Conservation (phyloP, 2,329 filamentous ascomycete species). For the Pseudocercospora musae region DNA sequence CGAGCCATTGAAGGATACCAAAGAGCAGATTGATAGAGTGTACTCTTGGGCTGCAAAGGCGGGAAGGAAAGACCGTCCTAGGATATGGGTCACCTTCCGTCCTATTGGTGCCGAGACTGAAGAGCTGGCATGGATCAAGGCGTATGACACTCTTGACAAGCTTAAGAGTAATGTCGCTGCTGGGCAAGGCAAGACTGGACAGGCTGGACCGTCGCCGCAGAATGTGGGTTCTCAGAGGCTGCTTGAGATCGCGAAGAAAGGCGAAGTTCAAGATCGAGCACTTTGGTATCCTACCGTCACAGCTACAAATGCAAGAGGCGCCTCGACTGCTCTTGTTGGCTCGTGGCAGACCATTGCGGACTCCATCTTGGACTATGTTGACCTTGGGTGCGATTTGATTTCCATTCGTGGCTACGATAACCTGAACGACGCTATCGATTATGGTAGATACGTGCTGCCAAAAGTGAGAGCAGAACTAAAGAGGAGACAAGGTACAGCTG, state of each 20-base stretch:
- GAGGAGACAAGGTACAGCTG: constrained; percentile 21
- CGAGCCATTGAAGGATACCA: constrained; percentile 61
- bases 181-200: constrained; percentile 23
- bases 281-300: constrained; percentile 64
- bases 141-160: constrained; percentile 53
- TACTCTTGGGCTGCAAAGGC: constrained; percentile 58
- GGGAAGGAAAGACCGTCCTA: constrained; percentile 53
- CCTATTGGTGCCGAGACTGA: constrained; percentile 61
- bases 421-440: constrained; percentile 58
- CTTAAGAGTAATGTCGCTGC: constrained; percentile 44
- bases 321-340: constrained; percentile 58
- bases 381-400: constrained; percentile 56
- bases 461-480: constrained; percentile 42
- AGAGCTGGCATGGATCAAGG: constrained; percentile 61
- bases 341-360: constrained; percentile 53
- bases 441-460: constrained; percentile 56
- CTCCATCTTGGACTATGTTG: constrained; percentile 56
- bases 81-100: constrained; percentile 64
- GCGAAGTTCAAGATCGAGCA: constrained; percentile 59
- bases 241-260: constrained; percentile 54
- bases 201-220: constrained; percentile 46
- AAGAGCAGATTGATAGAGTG: constrained; percentile 60
- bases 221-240: constrained; percentile 59
- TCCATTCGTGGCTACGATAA: constrained; percentile 62
- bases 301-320: constrained; percentile 58